Percentiles rank a stretch among this genome's conserved stretches.
These are phyloP conservation scores for Oryza glumipatula DNA, from an alignment of 176 grass and related monocot genomes.

Conservation along the genomic window DNA sequence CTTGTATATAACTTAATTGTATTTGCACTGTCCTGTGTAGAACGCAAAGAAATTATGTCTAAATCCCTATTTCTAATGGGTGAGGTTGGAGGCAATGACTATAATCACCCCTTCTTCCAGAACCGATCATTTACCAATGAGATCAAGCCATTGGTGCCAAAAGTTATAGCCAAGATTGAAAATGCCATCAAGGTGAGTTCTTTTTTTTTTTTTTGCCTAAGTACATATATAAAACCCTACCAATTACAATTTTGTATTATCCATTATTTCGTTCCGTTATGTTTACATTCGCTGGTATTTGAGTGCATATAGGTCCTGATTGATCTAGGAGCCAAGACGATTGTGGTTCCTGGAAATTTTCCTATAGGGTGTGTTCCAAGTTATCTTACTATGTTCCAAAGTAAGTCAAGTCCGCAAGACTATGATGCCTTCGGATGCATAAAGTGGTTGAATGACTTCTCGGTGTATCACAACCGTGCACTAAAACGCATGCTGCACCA, in stretches of 20 bases:
- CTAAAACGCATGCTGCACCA: neutral
- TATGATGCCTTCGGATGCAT: conserved; percentile 58
- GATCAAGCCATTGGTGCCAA: conserved; percentile 43
- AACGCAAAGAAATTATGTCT: conserved; percentile 10
- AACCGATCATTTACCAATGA: conserved; percentile 32
- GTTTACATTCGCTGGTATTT: neutral
- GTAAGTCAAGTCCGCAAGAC: neutral
- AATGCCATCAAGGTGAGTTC: conserved; percentile 39
- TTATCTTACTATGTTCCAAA: conserved; percentile 42
- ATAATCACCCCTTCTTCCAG: conserved; percentile 56
- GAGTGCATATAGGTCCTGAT: conserved; percentile 33
- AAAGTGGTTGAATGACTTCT: conserved; percentile 39
- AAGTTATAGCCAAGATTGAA: conserved; percentile 39
- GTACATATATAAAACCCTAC: neutral
- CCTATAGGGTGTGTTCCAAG: conserved; percentile 43
- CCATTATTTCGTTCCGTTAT: rapidly evolving
- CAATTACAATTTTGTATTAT: neutral
- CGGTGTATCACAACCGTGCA: neutral
- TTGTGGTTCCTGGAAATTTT: conserved; percentile 45
- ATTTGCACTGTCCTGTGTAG: neutral
- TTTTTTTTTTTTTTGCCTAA: no score
- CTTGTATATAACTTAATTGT: no score
- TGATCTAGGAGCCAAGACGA: conserved; percentile 49
- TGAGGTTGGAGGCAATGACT: conserved; percentile 66
- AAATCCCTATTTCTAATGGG: conserved; percentile 48